These are phyloP conservation scores for Peltaster fructicola DNA, from an alignment of 2,329 filamentous ascomycete genomes.

Conservation along the genomic window DNA sequence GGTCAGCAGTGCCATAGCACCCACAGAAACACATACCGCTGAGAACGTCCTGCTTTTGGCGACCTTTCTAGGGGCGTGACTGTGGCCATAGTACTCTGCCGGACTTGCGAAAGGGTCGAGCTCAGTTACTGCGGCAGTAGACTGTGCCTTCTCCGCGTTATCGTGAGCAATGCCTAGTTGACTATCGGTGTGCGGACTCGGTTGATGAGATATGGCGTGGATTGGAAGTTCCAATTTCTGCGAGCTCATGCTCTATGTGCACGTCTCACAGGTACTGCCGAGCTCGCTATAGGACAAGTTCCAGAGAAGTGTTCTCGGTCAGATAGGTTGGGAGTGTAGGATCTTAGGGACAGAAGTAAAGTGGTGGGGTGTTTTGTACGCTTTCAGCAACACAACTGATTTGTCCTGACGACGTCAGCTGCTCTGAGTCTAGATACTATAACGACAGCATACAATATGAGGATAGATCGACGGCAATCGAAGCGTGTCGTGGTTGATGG, in stretches of 20 bases:
- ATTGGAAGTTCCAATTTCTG: conserved; percentile 15
- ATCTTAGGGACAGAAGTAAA: neutral
- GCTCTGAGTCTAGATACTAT: neutral
- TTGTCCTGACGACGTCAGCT: neutral
- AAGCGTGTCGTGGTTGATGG: too few relatives aligned
- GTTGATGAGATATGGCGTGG: conserved; percentile 5
- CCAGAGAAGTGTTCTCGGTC: too few relatives aligned
- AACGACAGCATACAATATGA: too few relatives aligned
- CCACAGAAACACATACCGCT: conserved; percentile 25
- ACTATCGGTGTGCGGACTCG: conserved; percentile 2
- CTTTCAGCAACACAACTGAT: neutral
- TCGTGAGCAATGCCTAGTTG: conserved; percentile 4
- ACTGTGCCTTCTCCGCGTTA: conserved; percentile 3
- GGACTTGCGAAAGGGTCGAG: conserved; percentile 40
- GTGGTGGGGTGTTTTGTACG: neutral
- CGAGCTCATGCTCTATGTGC: conserved; percentile 17
- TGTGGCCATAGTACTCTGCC: conserved; percentile 42
- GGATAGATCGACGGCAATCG: too few relatives aligned
- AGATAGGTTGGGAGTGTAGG: too few relatives aligned
- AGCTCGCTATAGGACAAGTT: too few relatives aligned
- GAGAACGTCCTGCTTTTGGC: conserved; percentile 36
- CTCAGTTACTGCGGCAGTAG: conserved; percentile 9
- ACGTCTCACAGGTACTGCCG: conserved; percentile 1
- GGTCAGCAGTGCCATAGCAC: conserved; percentile 3
- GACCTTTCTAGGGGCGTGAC: conserved; percentile 28